Evolutionary conservation across 495 filamentous ascomycete genomes (phyloP).

Genomic region (Schizothecium vesticola): DNA sequence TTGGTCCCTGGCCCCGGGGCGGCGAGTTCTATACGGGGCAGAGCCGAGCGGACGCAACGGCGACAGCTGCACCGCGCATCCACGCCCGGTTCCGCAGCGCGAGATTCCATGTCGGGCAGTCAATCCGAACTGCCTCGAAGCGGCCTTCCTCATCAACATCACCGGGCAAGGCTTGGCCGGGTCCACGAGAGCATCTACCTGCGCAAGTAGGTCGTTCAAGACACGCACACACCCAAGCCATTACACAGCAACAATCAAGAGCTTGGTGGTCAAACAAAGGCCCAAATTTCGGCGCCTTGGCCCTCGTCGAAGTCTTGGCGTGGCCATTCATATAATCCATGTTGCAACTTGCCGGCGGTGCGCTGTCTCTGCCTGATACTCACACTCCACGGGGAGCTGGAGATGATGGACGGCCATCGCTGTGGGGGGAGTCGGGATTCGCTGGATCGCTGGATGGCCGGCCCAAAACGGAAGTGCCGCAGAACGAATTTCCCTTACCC

Average conservation of each 20-base stretch:
- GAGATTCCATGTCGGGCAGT: background rate
- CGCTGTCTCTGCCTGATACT: background rate
- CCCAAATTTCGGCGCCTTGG: conserved; percentile 8
- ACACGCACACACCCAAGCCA: background rate
- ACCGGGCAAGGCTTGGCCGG: background rate
- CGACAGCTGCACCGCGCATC: background rate
- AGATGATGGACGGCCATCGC: background rate
- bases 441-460: background rate
- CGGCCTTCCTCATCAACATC: background rate
- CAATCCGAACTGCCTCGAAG: background rate
- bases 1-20: background rate
- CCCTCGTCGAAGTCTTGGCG: conserved; percentile 4
- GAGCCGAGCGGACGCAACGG: conserved; percentile 3
- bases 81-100: background rate
- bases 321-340: background rate
- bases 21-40: background rate
- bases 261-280: conserved; percentile 4
- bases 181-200: background rate
- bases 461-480: conserved; percentile 28
- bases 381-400: background rate
- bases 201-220: background rate
- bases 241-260: background rate
- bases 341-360: background rate
- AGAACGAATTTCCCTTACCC: conserved; percentile 8
- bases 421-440: background rate